Conservation (phyloP, 2,329 filamentous ascomycete genomes). For the Stachybotrys chartarum region DNA sequence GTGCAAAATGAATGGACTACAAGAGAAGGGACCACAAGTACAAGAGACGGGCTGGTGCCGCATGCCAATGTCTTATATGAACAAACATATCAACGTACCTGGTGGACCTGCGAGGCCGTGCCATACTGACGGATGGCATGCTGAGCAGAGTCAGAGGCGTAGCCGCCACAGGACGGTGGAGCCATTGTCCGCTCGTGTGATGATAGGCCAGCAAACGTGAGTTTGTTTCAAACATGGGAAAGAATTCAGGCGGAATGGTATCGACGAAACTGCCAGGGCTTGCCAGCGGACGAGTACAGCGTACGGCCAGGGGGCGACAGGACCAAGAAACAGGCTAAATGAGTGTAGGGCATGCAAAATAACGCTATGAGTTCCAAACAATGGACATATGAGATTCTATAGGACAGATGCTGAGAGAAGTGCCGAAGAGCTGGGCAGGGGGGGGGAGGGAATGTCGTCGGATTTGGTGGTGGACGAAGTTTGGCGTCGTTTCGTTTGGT, state of each 20-base stretch:
- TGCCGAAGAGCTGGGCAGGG: neutral
- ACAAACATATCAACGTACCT: neutral
- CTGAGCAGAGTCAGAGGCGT: neutral
- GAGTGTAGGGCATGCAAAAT: neutral
- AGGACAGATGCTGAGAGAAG: neutral
- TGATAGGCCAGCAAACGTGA: neutral
- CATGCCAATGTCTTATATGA: neutral
- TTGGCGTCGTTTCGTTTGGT: neutral
- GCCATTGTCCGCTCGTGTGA: neutral
- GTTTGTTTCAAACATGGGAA: slow-evolving; percentile 1
- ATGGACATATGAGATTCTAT: neutral
- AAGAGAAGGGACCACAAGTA: neutral
- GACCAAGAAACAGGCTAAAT: neutral
- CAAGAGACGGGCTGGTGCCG: neutral
- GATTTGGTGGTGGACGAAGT: neutral
- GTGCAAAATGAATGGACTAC: neutral
- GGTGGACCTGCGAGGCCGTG: neutral
- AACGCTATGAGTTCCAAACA: neutral
- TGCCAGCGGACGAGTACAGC: neutral
- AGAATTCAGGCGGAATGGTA: neutral
- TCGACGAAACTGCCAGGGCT: neutral
- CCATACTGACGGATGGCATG: neutral
- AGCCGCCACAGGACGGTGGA: neutral
- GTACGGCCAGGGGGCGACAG: neutral
- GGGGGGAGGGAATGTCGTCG: neutral